These are phyloP conservation scores for Collybia mongolica DNA, from an alignment of 768 basidiomycete genomes.

Conservation along the genomic window DNA sequence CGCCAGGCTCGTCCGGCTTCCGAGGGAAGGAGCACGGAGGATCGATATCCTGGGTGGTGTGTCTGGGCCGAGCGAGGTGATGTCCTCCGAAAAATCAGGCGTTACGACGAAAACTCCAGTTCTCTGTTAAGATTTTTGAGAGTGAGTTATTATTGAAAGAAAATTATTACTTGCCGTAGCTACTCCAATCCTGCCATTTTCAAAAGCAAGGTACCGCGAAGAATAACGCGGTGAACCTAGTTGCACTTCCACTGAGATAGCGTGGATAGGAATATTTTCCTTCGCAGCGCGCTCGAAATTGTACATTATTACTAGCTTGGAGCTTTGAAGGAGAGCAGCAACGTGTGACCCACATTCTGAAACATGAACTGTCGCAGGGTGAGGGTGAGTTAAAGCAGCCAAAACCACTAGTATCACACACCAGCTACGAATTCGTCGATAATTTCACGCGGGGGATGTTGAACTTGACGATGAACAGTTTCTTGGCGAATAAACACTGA, in stretches of 20 bases:
- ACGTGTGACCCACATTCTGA: conserved; percentile 50
- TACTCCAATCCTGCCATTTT: conserved; percentile 40
- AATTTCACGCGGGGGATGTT: conserved; percentile 5
- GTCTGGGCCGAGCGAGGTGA: not conserved
- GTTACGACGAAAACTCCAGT: conserved; percentile 30
- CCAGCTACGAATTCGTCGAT: conserved; percentile 50
- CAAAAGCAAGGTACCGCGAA: conserved; percentile 50
- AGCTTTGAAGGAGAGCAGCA: conserved; percentile 34
- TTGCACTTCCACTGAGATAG: conserved; percentile 36
- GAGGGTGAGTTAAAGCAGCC: not conserved
- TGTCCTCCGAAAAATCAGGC: conserved; percentile 18
- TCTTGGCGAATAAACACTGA: conserved; percentile 11
- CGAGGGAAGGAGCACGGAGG: conserved; percentile 28
- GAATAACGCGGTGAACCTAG: conserved; percentile 35
- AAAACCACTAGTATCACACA: conserved; percentile 6
- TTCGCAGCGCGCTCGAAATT: conserved; percentile 38
- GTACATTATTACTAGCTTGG: conserved; percentile 39
- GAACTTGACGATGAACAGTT: conserved; percentile 8
- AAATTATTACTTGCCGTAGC: conserved; percentile 39
- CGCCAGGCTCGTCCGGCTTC: conserved; percentile 23
- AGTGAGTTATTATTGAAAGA: conserved; percentile 7
- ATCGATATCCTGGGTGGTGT: conserved; percentile 18
- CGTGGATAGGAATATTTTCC: conserved; percentile 23
- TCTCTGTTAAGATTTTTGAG: conserved; percentile 15
- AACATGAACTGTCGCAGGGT: conserved; percentile 35